Evolutionary conservation across 176 grass and related monocot genomes (phyloP).

Genomic region (Cenchrus fungigraminus): DNA sequence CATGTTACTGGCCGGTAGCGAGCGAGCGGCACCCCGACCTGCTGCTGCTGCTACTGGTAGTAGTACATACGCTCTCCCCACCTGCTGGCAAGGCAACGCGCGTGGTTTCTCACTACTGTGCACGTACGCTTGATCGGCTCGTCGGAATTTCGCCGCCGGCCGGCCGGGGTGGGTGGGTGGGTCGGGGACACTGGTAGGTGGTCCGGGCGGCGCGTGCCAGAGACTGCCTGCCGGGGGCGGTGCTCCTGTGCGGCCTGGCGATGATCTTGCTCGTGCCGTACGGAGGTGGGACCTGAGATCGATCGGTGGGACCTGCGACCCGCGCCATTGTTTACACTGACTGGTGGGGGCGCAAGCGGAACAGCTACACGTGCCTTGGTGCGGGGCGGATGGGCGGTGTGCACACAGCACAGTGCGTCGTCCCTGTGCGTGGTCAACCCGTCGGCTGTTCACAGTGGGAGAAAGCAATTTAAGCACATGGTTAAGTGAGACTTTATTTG

Average conservation of each 20-base stretch:
- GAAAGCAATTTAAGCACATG: conserved; percentile 16
- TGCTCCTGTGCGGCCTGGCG: not conserved
- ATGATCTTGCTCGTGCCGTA: too few relatives aligned
- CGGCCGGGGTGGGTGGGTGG: too few relatives aligned
- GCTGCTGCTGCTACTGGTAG: too few relatives aligned
- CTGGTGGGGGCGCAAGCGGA: not conserved
- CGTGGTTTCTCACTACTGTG: conserved; percentile 51
- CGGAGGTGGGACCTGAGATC: too few relatives aligned
- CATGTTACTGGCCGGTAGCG: conserved; percentile 19
- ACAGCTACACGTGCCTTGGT: too few relatives aligned
- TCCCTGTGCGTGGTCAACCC: conserved; percentile 38
- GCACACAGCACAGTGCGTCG: not conserved
- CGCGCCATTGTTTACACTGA: too few relatives aligned
- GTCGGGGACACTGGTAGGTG: not conserved
- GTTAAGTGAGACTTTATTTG: conserved; percentile 1
- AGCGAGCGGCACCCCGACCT: not conserved
- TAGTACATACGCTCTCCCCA: not conserved
- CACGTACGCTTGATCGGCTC: not conserved
- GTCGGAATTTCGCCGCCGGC: not conserved
- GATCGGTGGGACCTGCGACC: not conserved
- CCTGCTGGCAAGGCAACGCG: conserved; percentile 19
- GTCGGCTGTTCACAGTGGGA: conserved; percentile 21
- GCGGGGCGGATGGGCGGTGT: not conserved
- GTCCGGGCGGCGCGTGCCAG: conserved; percentile 14
- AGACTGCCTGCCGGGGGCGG: not conserved